These are phyloP conservation scores for Maudiozyma bulderi DNA, from an alignment of 805 yeast species.

Conservation along the genomic window DNA sequence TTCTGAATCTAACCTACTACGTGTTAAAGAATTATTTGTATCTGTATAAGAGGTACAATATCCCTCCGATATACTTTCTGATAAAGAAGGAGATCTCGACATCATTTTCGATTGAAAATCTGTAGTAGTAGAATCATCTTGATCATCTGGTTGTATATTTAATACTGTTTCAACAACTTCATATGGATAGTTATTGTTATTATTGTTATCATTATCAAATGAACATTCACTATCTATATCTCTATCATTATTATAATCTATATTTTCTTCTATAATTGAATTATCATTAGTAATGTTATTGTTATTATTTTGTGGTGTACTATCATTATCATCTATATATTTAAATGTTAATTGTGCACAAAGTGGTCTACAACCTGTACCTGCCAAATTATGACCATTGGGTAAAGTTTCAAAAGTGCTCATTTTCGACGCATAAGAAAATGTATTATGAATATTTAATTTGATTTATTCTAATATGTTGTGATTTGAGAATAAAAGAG, in stretches of 20 bases:
- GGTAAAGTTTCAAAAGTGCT: neutral
- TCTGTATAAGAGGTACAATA: neutral
- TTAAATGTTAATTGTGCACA: slow-evolving; percentile 8
- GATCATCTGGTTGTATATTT: neutral
- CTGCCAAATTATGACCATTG: neutral
- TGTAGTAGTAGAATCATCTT: neutral
- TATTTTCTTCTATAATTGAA: neutral
- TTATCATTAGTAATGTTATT: neutral
- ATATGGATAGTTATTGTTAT: neutral
- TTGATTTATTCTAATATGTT: too few relatives aligned
- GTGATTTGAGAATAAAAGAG: neutral
- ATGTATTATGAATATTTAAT: neutral
- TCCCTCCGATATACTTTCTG: neutral
- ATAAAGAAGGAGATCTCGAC: neutral
- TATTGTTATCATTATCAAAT: neutral
- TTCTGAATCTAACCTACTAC: neutral
- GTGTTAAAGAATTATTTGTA: neutral
- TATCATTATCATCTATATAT: neutral
- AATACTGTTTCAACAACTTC: slow-evolving; percentile 1
- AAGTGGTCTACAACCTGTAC: slow-evolving; percentile 3
- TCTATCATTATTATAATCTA: neutral
- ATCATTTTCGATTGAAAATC: neutral
- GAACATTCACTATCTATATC: neutral
- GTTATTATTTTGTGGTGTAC: neutral
- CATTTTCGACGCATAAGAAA: neutral